Base-by-base conservation (phyloP, 2,329 filamentous ascomycete genomes). In the Lasiodiplodia theobromae region DNA sequence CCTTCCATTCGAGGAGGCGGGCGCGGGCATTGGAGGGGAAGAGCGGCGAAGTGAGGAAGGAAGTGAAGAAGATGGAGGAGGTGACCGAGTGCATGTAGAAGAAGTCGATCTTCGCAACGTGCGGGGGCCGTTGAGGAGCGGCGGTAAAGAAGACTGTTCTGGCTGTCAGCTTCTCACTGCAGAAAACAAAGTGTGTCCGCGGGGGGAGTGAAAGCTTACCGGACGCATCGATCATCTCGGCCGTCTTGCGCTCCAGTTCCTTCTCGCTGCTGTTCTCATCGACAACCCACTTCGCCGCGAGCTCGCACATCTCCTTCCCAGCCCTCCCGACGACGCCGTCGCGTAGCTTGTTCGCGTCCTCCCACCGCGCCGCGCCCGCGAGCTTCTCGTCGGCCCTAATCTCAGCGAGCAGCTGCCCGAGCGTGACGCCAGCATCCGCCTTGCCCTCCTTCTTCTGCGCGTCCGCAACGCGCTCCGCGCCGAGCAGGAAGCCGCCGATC, bases 61-160 rank as follows among this genome's bases (percentile, higher is more conserved):
- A 77, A 6, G 84, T 83, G 71, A 92, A 85, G 82, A 95, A 96
- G 72, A 97, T 88, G n/a, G 90, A 90, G 12, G 84, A 83, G 75
- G 91, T 97, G 72, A 95, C 82, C 74, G 89, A 88, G 79, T 97
- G 94, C 74, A 94, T 94, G 75, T 83, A 84, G 82, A 90, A 96
- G 78, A 97, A 97, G 77, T 97, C 94, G 76, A 93, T 89, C 76
- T 91, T 94, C 62, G 90, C 83, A 25, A 84, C 78, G 76, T 94
- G 91, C 1, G 84, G 83, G 0, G 87, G 87, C 37, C 86, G 83
- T 72, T 92, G 86, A 0, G 92, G 88, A 0, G 90, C 87, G 0
- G 79, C 82, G n/a, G 86, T 85, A 73, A 84, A 88, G 74, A 86
- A 88, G 0, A 83, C 86, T 80, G 70, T 47, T 37, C 23, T 12